Conservation (phyloP, 139 green algal species). For the Axilococcus clingmanii region DNA sequence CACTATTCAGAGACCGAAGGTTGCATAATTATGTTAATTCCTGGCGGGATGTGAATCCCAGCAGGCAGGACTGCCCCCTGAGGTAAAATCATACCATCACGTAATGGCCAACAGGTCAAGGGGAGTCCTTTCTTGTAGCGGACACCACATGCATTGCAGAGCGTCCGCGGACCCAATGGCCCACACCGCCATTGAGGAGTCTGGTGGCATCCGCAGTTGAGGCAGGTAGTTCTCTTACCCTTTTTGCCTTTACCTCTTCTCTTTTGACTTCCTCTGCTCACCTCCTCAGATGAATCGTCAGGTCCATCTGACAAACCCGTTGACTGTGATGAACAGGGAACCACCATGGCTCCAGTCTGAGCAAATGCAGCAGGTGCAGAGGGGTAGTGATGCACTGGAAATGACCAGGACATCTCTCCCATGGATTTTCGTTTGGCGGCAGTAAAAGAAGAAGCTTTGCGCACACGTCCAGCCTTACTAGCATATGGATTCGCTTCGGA, state of each 20-base stretch:
- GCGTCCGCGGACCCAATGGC: conserved; percentile 59
- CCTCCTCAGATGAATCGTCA: no score
- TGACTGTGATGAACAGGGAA: no score
- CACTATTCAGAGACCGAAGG: background rate
- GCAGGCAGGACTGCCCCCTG: conserved; percentile 17
- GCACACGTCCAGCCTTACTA: conserved; percentile 21
- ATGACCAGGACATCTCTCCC: no score
- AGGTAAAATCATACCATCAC: conserved; percentile 29
- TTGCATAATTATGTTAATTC: conserved; percentile 21
- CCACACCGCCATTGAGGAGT: conserved; percentile 70
- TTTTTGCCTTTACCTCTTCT: conserved; percentile 10
- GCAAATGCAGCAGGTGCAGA: no score
- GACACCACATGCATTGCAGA: conserved; percentile 80
- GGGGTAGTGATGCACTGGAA: no score
- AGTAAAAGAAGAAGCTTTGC: conserved; percentile 14
- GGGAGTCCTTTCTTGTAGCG: conserved; percentile 54
- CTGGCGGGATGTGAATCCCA: conserved; percentile 11
- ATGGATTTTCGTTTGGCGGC: background rate
- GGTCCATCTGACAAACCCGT: no score
- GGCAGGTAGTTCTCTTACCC: conserved; percentile 32
- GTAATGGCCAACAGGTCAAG: conserved; percentile 31
- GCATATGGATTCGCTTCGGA: conserved; percentile 4
- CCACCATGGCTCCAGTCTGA: no score
- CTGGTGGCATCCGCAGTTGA: conserved; percentile 39
- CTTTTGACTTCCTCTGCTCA: no score